These are phyloP conservation scores for Diaporthe sp. DNA, from an alignment of 2,329 filamentous ascomycete species.

Conservation along the genomic window DNA sequence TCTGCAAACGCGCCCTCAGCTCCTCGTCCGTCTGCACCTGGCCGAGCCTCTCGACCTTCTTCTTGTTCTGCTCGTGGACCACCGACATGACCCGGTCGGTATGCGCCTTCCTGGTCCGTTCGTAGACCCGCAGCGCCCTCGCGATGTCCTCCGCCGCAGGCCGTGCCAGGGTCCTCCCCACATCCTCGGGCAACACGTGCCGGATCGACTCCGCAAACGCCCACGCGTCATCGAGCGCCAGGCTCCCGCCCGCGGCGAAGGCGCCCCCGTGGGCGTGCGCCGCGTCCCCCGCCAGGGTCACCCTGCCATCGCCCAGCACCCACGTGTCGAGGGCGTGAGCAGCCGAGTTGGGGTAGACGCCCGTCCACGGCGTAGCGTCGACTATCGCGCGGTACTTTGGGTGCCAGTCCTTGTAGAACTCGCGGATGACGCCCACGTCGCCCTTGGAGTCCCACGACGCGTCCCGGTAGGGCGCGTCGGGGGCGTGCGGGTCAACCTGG, in stretches of 20 bases:
- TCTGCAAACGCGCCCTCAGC: constrained; percentile 52
- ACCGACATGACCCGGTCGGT: constrained; percentile 52
- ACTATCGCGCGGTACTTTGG: constrained; percentile 56
- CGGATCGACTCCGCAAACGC: constrained; percentile 56
- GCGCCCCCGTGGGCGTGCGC: constrained; percentile 58
- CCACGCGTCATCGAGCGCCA: constrained; percentile 58
- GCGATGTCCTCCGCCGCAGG: constrained; percentile 44
- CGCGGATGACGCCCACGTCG: constrained; percentile 52
- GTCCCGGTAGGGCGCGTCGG: constrained; percentile 48
- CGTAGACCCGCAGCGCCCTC: constrained; percentile 55
- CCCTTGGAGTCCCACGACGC: constrained; percentile 56
- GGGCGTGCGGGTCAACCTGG: constrained; percentile 52
- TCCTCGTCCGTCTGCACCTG: constrained; percentile 53
- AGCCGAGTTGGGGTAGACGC: constrained; percentile 58
- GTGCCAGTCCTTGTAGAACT: constrained; percentile 58
- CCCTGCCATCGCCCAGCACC: constrained; percentile 53
- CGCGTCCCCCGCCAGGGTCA: constrained; percentile 56
- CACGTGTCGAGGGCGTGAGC: constrained; percentile 56
- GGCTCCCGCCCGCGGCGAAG: constrained; percentile 56
- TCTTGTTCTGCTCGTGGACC: constrained; percentile 50
- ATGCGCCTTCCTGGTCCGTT: constrained; percentile 58
- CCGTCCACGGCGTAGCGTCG: constrained; percentile 55
- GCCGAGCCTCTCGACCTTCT: constrained; percentile 45
- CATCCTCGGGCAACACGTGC: constrained; percentile 50
- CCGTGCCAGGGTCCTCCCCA: background rate